Conservation (phyloP, 2,329 filamentous ascomycete species). For the Fusarium staphyleae region DNA sequence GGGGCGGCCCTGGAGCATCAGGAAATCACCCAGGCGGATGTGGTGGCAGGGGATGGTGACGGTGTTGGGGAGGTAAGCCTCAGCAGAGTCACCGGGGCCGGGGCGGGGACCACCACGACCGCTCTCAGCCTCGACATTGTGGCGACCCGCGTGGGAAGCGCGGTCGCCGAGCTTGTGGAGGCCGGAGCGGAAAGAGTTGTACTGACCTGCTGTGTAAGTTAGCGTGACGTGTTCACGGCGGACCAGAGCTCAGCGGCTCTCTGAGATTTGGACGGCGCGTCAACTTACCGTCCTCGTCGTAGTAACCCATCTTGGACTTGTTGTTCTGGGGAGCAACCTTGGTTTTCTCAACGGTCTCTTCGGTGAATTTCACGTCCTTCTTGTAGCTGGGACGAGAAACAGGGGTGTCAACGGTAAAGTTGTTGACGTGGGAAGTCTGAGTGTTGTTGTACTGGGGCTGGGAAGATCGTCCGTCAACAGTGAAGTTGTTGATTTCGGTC, state of each 20-base stretch:
- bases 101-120: constrained; percentile 41
- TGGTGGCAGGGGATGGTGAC: constrained; percentile 99
- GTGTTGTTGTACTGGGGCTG: constrained; percentile 32
- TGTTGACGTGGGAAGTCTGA: constrained; percentile 35
- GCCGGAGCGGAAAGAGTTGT: constrained; percentile 65
- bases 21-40: constrained; percentile 97
- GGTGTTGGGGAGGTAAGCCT: constrained; percentile 70
- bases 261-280: background rate
- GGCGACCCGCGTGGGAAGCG: constrained; percentile 56
- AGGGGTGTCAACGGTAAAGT: constrained; percentile 45
- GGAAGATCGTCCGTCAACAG: constrained; percentile 39
- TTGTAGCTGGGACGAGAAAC: constrained; percentile 56
- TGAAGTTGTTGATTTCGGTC: constrained; percentile 42
- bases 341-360: constrained; percentile 70
- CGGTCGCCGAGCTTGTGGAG: constrained; percentile 65
- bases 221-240: constrained; percentile 19
- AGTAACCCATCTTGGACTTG: constrained; percentile 69
- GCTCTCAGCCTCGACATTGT: constrained; percentile 59
- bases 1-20: constrained; percentile 98
- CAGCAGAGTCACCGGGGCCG: constrained; percentile 41
- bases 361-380: constrained; percentile 66
- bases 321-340: constrained; percentile 51
- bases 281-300: constrained; percentile 66
- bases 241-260: background rate
- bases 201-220: constrained; percentile 55